Percentiles rank a stretch among this genome's conserved stretches.
These are phyloP conservation scores for Alternaria gansuensis DNA, from an alignment of 2,329 filamentous ascomycete genomes.

Conservation along the genomic window DNA sequence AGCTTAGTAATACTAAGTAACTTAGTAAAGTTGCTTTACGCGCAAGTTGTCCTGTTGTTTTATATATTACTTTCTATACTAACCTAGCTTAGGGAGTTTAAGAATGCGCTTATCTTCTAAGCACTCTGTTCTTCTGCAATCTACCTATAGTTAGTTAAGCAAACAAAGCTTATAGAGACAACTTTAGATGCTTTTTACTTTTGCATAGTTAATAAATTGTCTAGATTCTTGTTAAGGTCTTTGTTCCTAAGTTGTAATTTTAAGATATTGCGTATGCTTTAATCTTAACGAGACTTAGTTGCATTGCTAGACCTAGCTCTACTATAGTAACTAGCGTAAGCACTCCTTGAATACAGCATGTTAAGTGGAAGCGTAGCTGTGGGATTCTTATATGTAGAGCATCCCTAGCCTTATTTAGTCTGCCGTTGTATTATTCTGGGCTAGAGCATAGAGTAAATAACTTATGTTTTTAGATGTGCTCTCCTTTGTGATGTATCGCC, in stretches of 20 bases:
- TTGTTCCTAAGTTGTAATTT: not conserved
- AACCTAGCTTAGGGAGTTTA: not conserved
- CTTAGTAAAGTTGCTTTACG: conserved; percentile 3
- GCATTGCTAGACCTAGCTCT: no score
- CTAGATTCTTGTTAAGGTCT: not conserved
- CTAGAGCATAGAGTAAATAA: no score
- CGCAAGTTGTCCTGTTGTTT: not conserved
- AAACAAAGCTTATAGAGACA: not conserved
- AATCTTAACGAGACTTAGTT: no score
- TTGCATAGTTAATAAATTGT: not conserved
- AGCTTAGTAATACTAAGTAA: conserved; percentile 1
- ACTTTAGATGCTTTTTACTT: not conserved
- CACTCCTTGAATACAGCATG: no score
- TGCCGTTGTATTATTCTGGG: no score
- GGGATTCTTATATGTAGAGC: no score
- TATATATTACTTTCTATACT: conserved; percentile 1
- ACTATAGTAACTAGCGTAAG: no score
- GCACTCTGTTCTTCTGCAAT: conserved; percentile 7
- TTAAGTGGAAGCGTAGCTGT: no score
- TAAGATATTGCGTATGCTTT: not conserved
- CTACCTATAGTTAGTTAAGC: not conserved
- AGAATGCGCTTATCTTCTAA: conserved; percentile 2
- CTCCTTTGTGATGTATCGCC: no score
- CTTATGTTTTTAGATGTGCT: no score
- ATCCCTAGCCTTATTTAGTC: no score